Evolutionary conservation across 2,329 filamentous ascomycete species (phyloP), one percentile per base, ranked within the genome.

Genomic region (Simplicillium sp.): DNA sequence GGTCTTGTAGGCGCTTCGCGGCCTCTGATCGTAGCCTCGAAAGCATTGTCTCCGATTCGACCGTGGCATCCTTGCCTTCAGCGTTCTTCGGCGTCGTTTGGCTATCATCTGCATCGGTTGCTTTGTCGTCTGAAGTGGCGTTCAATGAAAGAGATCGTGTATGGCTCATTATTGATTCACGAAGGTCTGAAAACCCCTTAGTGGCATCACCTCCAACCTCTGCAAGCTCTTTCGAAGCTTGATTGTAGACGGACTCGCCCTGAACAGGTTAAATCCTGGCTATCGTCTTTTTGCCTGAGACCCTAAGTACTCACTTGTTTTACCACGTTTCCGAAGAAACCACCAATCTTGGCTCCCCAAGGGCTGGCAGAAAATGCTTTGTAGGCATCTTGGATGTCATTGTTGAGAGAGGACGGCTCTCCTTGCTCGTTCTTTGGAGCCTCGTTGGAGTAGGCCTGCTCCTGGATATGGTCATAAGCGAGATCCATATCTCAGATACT

Each of bases 391-490:
- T 95, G 87, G 47, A 98, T 75, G 56, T 98, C 92, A 50, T 79
- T 75, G 57, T 94, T 94, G 50, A 98, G 74, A 39, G 82, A 76
- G 42, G 65, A 59, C 48, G 69, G 63, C 44, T 59, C 58, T 41
- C 65, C 17, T 45, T 65, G 62, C 16, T 34, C 44, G 47, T 44
- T 44, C 51, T 45, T 49, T 48, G 46, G 68, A 65, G 48, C 71
- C 66, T 80, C 70, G 52, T 78, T 74, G 32, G 76, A 70, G 46
- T 86, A 74, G 39, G 79, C 75, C 60, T 92, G 82, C 67, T 95
- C 87, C 59, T 87, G 82, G 54, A 97, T 94, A 62, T 95, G 88
- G 58, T 98, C 92, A 74, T 97, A 98, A 35, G 89, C 89, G 56
- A 94, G 73, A 76, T 98, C 92, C 92, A 98, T 97, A 49, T 48